Conservation (phyloP, 108 stramenopile species). For the Cyclotella atomus region DNA sequence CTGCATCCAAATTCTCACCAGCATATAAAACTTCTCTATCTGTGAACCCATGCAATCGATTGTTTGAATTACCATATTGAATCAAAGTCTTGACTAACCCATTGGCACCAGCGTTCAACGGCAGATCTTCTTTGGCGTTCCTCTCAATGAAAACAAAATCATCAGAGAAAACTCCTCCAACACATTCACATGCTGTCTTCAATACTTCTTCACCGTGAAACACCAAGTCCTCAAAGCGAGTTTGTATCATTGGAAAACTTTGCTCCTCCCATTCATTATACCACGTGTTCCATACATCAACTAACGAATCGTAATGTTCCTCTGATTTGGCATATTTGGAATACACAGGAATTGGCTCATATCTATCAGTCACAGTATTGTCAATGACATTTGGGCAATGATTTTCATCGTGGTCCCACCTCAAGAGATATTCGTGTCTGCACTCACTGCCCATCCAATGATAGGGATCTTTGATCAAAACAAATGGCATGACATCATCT, state of each 20-base stretch:
- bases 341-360: slow-evolving; percentile 20
- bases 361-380: slow-evolving; percentile 13
- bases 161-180: slow-evolving; percentile 62
- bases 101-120: slow-evolving; percentile 60
- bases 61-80: slow-evolving; percentile 70
- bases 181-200: slow-evolving; percentile 73
- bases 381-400: slow-evolving; percentile 55
- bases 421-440: slow-evolving; percentile 46
- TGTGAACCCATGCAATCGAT: slow-evolving; percentile 62
- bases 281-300: slow-evolving; percentile 82
- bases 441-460: slow-evolving; percentile 59
- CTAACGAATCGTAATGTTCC: slow-evolving; percentile 52
- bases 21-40: slow-evolving; percentile 67
- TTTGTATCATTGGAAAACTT: slow-evolving; percentile 75
- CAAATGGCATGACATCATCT: slow-evolving; percentile 55
- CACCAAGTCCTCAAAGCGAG: slow-evolving; percentile 91
- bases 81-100: slow-evolving; percentile 78
- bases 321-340: slow-evolving; percentile 34
- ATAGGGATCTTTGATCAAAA: slow-evolving; percentile 62
- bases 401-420: slow-evolving; percentile 45
- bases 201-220: slow-evolving; percentile 77
- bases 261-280: slow-evolving; percentile 74
- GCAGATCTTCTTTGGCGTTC: slow-evolving; percentile 58
- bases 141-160: slow-evolving; percentile 70
- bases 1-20: slow-evolving; percentile 47